These are phyloP conservation scores for Ustilago esculenta DNA, from an alignment of 1,284 basidiomycete species.

Conservation along the genomic window DNA sequence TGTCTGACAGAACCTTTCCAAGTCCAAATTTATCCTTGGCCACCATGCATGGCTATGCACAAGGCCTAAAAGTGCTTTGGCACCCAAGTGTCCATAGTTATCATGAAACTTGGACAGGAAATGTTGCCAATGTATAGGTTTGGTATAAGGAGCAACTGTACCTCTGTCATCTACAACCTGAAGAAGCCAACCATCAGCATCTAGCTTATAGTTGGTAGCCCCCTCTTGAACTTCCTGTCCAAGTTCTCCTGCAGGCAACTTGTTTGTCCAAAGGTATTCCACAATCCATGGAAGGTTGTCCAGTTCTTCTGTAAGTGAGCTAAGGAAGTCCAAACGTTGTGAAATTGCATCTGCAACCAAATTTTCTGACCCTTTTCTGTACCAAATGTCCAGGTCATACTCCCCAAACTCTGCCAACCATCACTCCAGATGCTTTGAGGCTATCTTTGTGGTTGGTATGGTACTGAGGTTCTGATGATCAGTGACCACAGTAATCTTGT, in stretches of 20 bases:
- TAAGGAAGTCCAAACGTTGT: background rate
- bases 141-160: background rate
- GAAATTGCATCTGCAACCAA: background rate
- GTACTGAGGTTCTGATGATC: background rate
- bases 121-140: background rate
- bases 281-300: background rate
- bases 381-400: background rate
- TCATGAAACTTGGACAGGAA: constrained; percentile 4
- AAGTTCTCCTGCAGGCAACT: background rate
- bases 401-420: background rate
- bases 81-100: background rate
- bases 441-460: background rate
- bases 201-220: background rate
- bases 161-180: background rate
- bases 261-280: background rate
- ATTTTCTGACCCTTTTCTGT: background rate
- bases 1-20: background rate
- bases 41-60: constrained; percentile 5
- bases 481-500: background rate
- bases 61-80: background rate
- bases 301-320: background rate
- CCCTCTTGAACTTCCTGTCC: background rate
- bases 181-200: background rate
- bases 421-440: background rate
- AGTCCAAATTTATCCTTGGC: constrained; percentile 1